A percentile compares a stretch with the other conserved stretches of the same genome.
Conservation (phyloP, 768 basidiomycete species). For the Kwoniella heveanensis region DNA sequence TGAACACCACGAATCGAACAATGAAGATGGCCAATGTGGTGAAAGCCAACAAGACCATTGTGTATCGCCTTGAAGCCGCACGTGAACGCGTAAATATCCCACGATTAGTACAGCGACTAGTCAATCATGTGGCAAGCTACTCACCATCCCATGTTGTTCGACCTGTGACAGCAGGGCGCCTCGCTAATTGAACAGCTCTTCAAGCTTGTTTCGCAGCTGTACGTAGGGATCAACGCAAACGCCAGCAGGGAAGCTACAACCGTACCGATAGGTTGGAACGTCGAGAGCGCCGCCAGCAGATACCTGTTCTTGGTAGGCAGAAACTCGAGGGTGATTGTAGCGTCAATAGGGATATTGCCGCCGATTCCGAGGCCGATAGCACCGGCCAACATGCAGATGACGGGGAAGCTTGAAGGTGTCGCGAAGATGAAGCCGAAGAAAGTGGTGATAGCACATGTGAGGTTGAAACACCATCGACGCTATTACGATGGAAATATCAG, state of each 20-base stretch:
- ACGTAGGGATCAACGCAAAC: conserved; percentile 64
- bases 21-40: conserved; percentile 63
- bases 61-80: conserved; percentile 59
- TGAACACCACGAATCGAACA: conserved; percentile 63
- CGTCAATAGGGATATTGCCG: conserved; percentile 57
- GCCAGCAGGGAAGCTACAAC: conserved; percentile 62
- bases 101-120: too few species aligned
- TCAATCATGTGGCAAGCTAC: too few species aligned
- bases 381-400: conserved; percentile 29
- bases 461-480: conserved; percentile 56
- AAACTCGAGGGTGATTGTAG: conserved; percentile 53
- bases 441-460: conserved; percentile 55
- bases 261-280: conserved; percentile 58
- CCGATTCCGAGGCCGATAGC: conserved; percentile 31
- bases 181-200: conserved; percentile 39
- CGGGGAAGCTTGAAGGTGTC: conserved; percentile 32
- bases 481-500: too few species aligned
- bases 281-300: conserved; percentile 62
- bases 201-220: conserved; percentile 58
- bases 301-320: conserved; percentile 51
- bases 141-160: conserved; percentile 64
- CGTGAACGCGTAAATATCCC: too few species aligned
- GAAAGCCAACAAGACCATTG: conserved; percentile 57
- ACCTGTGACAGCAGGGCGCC: conserved; percentile 59
- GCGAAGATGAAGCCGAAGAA: conserved; percentile 55